Percentiles rank a stretch among this genome's conserved stretches.
Conservation (phyloP, 805 yeast species). For the Ogataea degrootiae region DNA sequence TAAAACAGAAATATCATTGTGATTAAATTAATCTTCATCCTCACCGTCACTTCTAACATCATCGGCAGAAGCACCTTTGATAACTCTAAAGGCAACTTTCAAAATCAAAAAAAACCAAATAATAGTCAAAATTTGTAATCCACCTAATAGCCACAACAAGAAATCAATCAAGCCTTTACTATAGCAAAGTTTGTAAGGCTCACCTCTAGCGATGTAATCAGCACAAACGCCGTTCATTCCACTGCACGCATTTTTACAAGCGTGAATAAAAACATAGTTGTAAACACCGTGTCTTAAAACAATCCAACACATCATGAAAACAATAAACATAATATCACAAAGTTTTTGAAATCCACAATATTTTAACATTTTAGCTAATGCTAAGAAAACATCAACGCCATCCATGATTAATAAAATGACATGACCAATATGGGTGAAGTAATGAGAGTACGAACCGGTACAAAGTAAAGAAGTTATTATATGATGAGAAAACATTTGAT, state of each 20-base stretch:
- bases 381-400: slow-evolving; percentile 66
- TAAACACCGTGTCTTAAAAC: slow-evolving; percentile 68
- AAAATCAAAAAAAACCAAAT: slow-evolving; percentile 74
- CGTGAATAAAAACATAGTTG: slow-evolving; percentile 60
- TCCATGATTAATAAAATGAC: slow-evolving; percentile 78
- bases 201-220: slow-evolving; percentile 5
- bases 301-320: slow-evolving; percentile 69
- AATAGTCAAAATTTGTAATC: slow-evolving; percentile 59
- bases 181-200: slow-evolving; percentile 42
- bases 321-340: slow-evolving; percentile 67
- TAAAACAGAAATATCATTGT: background rate
- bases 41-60: slow-evolving; percentile 85
- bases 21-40: slow-evolving; percentile 27
- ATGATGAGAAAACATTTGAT: slow-evolving; percentile 87
- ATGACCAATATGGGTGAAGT: slow-evolving; percentile 75
- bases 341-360: slow-evolving; percentile 56
- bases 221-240: slow-evolving; percentile 47
- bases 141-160: slow-evolving; percentile 54
- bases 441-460: slow-evolving; percentile 66
- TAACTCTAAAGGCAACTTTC: slow-evolving; percentile 64
- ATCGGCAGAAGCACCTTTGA: slow-evolving; percentile 73
- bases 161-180: slow-evolving; percentile 38
- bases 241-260: slow-evolving; percentile 40
- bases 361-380: slow-evolving; percentile 71
- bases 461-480: slow-evolving; percentile 69